These are phyloP conservation scores for Suillus sp. DNA, from an alignment of 768 basidiomycete genomes.

Conservation along the genomic window DNA sequence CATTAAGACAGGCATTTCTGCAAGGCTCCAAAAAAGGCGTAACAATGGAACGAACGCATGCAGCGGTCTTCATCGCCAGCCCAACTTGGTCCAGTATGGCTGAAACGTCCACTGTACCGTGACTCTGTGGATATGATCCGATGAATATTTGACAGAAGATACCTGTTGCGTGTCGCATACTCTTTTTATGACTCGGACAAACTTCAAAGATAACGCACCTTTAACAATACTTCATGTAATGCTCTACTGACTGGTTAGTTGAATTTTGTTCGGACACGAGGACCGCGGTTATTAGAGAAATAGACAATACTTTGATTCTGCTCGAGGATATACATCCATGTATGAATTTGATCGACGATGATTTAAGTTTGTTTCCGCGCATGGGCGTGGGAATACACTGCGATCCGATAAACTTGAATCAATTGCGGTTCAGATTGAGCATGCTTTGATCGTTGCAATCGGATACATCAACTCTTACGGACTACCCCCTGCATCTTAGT, in stretches of 20 bases:
- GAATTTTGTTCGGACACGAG: neutral
- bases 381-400: neutral
- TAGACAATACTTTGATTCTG: neutral
- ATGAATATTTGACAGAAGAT: neutral
- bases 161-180: neutral
- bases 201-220: neutral
- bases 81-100: conserved; percentile 20
- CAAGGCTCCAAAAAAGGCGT: conserved; percentile 27
- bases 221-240: neutral
- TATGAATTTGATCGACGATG: too few relatives aligned
- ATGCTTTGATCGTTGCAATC: conserved; percentile 9
- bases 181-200: neutral
- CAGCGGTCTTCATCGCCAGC: conserved; percentile 17
- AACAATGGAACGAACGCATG: conserved; percentile 34
- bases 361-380: too few relatives aligned
- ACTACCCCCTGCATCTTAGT: neutral
- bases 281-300: neutral
- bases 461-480: neutral
- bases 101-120: conserved; percentile 24
- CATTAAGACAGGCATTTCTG: conserved; percentile 14
- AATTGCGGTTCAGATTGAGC: neutral
- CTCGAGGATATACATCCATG: too few relatives aligned
- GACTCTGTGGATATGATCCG: conserved; percentile 8
- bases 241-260: neutral
- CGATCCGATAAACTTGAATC: neutral